Evolutionary conservation across 164 flowering plant genomes (phyloP), one percentile per base, ranked within the genome.

Genomic region (Stephania japonica): DNA sequence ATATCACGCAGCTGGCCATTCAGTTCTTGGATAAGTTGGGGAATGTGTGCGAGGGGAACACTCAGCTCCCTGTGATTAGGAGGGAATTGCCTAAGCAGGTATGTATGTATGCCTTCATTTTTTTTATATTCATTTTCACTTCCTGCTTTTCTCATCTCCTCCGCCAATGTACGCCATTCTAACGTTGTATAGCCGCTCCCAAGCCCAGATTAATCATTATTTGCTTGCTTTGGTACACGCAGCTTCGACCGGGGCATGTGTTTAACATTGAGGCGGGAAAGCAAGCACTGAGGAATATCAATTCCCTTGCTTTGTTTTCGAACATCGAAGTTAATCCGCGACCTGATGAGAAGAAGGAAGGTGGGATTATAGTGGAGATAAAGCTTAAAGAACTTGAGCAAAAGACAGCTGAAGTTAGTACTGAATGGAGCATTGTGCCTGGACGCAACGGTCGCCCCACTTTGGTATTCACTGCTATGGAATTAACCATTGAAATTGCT

Each of bases 341-440:
- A 12, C 98, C 94, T 8, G 99, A 95, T 84, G 99, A 95, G 80
- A 90, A 91, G 84, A 93, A 85, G 76, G 99, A 95, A 73, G 98
- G 99, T 27, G 99, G 98, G 25, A 91, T 95, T 42, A 86, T 95
- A 73, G 98, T 95, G 62, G 99, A 95, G 81, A 86, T 95, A 42
- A 96, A 96, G 88, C 94, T 96, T 24, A 96, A 96, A 77, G 99
- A 96, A 75, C 86, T 92, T 47, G 99, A 96, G 70, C 99, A 93
- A 67, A 91, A 92, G 80, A 84, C 92, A 5, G 97, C 97, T 80
- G 99, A 96, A 86, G 92, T 96, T 75, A 92, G 93, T 74, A 88
- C 97, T 10, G 99, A 93, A 72, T 96, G 99, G 99, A 96, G 97
- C 77, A 92, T 96, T 59, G 98, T 96, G 23, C 99, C 98, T 63